Evolutionary conservation across 352 stramenopile species (phyloP).

Genomic region (Pythium phragmiticola): DNA sequence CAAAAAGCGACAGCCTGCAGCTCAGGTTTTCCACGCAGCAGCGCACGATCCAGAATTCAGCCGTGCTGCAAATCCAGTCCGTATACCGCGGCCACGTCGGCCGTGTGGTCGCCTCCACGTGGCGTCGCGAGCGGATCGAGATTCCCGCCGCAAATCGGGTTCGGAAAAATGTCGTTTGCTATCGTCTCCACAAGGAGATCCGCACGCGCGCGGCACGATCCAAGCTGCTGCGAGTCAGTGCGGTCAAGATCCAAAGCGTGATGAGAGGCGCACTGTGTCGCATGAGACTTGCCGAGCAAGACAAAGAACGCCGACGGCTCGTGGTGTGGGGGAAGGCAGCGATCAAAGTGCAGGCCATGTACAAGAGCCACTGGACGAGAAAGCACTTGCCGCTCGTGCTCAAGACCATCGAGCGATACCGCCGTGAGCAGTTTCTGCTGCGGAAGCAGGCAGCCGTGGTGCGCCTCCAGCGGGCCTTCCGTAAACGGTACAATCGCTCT

Average conservation of each 20-base stretch:
- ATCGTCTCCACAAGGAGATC: slow-evolving; percentile 45
- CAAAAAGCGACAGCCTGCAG: slow-evolving; percentile 42
- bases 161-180: slow-evolving; percentile 47
- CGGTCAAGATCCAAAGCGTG: slow-evolving; percentile 59
- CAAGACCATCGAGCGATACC: slow-evolving; percentile 65
- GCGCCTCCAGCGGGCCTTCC: slow-evolving; percentile 55
- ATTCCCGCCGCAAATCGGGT: slow-evolving; percentile 48
- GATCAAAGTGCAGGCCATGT: slow-evolving; percentile 56
- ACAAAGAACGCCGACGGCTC: slow-evolving; percentile 37
- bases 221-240: slow-evolving; percentile 33
- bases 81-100: slow-evolving; percentile 58
- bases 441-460: slow-evolving; percentile 38
- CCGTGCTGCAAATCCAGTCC: slow-evolving; percentile 67
- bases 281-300: slow-evolving; percentile 28
- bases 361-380: slow-evolving; percentile 59
- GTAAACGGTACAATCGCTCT: slow-evolving; percentile 62
- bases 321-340: slow-evolving; percentile 39
- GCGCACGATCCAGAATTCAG: slow-evolving; percentile 70
- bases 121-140: slow-evolving; percentile 58
- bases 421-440: slow-evolving; percentile 45
- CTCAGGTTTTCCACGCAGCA: slow-evolving; percentile 76
- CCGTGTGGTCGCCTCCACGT: slow-evolving; percentile 45
- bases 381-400: slow-evolving; percentile 48
- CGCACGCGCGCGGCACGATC: slow-evolving; percentile 31
- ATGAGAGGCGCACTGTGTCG: slow-evolving; percentile 52